These are phyloP conservation scores for Sclerotinia subarctica DNA, from an alignment of 2,329 filamentous ascomycete species.

Conservation along the genomic window DNA sequence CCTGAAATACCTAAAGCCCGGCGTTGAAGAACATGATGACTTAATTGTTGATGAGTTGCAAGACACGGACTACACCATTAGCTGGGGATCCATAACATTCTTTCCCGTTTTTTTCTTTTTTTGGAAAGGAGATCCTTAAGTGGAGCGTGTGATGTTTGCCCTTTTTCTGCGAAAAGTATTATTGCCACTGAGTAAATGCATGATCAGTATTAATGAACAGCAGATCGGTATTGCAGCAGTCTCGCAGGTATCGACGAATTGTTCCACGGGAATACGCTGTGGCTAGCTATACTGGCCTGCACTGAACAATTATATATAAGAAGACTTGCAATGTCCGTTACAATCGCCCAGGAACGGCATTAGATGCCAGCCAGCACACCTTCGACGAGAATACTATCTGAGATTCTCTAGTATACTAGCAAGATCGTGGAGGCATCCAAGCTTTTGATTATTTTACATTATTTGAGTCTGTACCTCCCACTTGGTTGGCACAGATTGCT, in stretches of 20 bases:
- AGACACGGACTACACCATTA: conserved; percentile 56
- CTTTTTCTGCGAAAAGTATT: conserved; percentile 34
- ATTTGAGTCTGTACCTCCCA: conserved; percentile 39
- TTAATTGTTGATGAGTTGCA: conserved; percentile 58
- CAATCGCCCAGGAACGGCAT: background rate
- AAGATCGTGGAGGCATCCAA: conserved; percentile 27
- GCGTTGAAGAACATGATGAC: conserved; percentile 62
- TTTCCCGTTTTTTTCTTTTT: no score
- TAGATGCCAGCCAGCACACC: background rate
- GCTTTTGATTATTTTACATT: conserved; percentile 52
- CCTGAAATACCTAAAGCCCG: conserved; percentile 30
- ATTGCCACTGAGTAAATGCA: background rate
- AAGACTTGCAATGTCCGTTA: background rate
- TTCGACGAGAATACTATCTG: background rate
- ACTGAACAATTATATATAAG: background rate
- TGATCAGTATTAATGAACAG: background rate
- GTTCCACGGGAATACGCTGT: conserved; percentile 23
- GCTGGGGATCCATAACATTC: conserved; percentile 42
- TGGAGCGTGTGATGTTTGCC: conserved; percentile 59
- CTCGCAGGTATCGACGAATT: conserved; percentile 45
- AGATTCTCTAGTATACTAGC: background rate
- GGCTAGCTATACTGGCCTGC: background rate
- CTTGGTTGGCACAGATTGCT: conserved; percentile 57
- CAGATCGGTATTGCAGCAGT: conserved; percentile 45
- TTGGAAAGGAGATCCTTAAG: conserved; percentile 55